Base-by-base conservation (phyloP, 805 yeast genomes). In the Suhomyces xylopsoci region DNA sequence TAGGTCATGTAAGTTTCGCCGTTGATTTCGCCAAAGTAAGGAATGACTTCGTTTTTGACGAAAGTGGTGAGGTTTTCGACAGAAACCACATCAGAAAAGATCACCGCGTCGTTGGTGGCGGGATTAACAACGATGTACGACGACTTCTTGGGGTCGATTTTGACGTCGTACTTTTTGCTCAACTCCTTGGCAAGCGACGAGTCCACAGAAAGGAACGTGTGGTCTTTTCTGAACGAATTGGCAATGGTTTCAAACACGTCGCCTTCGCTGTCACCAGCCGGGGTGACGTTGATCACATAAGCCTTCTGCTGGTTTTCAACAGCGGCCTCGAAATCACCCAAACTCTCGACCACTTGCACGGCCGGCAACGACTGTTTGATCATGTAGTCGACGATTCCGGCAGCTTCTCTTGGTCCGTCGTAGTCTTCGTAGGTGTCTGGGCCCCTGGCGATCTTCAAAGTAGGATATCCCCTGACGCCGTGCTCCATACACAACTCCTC, bases 11-110 rank as follows among this genome's bases (percentile, higher is more conserved):
- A 94, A 58, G 94, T 86, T 50, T 81, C 78, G 59, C 94, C 91
- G 64, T 83, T 84, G 58, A 93, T 83, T 72, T 92, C 97, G 65
- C 96, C 97, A 62, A 92, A 86, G 63, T 81, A 78, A 52, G 97
- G 97, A 67, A 88, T 80, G 47, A 86, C 71, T 75, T 91, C 94
- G 59, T 73, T 69, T 51, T 72, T 69, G 60, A 85, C 72, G 66
- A 85, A 87, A 34, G 71, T 68, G 45, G 63, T 58, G 58, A 88
- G 70, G 17, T 67, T 22, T 40, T 67, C 76, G 40, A 53, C 50
- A 51, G 67, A 67, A 52, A 74, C 61, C 50, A 67, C 69, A 51
- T 61, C 67, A 17, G 68, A 61, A 40, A 84, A 81, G 25, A 78
- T 79, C 51, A 81, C 80, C 45, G 81, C 82, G 17, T 71, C 69